These are phyloP conservation scores for Datura wrightii DNA, from an alignment of 257 asterid genomes.

Conservation along the genomic window DNA sequence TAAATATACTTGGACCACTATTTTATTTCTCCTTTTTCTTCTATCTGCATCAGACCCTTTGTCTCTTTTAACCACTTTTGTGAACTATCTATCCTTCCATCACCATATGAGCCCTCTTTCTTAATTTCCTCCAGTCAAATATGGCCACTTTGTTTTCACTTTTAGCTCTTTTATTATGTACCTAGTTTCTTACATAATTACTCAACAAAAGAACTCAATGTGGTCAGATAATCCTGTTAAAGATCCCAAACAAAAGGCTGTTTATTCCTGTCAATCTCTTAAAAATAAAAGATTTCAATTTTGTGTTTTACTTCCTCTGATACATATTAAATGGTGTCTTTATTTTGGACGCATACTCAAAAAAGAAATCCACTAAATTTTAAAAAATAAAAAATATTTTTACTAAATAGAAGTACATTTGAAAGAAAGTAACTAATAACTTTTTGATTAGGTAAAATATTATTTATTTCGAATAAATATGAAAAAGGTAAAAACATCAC, in stretches of 20 bases:
- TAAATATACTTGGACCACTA: constrained; percentile 32
- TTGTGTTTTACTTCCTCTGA: too few species aligned
- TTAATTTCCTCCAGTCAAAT: constrained; percentile 1
- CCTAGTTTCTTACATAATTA: not conserved
- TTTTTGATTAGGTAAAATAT: too few species aligned
- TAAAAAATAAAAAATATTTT: too few species aligned
- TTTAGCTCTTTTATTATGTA: not conserved
- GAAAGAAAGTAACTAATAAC: too few species aligned
- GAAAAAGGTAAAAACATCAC: too few species aligned
- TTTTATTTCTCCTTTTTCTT: constrained; percentile 21
- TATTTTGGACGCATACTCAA: too few species aligned
- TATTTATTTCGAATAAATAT: too few species aligned
- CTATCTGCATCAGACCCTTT: constrained; percentile 40
- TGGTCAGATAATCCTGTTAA: not conserved
- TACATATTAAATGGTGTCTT: too few species aligned
- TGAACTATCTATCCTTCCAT: not conserved
- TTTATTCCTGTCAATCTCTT: too few species aligned
- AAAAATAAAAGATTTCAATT: too few species aligned
- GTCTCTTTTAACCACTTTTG: constrained; percentile 45
- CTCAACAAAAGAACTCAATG: not conserved
- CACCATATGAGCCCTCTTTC: not conserved
- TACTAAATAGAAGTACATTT: too few species aligned
- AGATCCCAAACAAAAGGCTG: not conserved
- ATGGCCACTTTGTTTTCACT: not conserved
- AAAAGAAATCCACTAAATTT: too few species aligned